A percentile compares a stretch with the other conserved stretches of the same genome.
phyloP scores from a whole-genome alignment of 352 stramenopile genomes.

The Phytopythium montanum region DNA sequence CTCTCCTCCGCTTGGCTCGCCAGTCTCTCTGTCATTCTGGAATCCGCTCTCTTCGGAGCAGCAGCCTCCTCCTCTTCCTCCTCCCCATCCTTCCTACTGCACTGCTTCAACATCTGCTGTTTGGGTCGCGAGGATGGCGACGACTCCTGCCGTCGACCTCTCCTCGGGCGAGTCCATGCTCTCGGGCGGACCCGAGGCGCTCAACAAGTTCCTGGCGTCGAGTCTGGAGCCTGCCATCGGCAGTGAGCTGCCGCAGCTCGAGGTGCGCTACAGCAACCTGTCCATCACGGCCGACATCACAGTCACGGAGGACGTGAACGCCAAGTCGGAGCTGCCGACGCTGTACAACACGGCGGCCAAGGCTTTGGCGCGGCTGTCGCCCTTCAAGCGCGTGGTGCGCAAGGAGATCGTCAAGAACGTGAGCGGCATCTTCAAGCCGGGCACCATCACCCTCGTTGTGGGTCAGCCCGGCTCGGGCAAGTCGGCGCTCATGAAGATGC shows the following conservation, averaged over 20 bases:
- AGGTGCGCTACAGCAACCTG: constrained; percentile 29
- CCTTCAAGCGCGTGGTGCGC: constrained; percentile 9
- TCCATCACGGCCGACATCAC: constrained; percentile 28
- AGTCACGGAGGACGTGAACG: constrained; percentile 13
- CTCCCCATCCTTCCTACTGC: constrained; percentile 2
- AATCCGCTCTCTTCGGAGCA: background rate
- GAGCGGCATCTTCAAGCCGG: constrained; percentile 21
- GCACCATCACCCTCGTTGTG: constrained; percentile 19
- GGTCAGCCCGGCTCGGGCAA: constrained; percentile 19
- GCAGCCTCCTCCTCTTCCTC: constrained; percentile 1
- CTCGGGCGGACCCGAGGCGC: constrained; percentile 7
- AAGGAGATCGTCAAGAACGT: constrained; percentile 22
- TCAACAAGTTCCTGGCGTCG: constrained; percentile 16
- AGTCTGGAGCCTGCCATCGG: constrained; percentile 16
- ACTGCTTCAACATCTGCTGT: background rate
- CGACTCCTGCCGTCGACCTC: background rate
- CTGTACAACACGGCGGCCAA: constrained; percentile 18
- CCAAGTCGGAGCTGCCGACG: constrained; percentile 31
- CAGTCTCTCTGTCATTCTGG: background rate
- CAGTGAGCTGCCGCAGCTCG: constrained; percentile 19
- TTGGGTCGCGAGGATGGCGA: background rate
- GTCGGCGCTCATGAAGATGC: constrained; percentile 22
- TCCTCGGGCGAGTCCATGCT: constrained; percentile 1
- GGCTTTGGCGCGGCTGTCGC: constrained; percentile 7
- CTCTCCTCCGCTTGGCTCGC: background rate